Percentiles rank a stretch among this genome's conserved stretches.
Conservation (phyloP, 2,329 filamentous ascomycete genomes). For the Helotiales sp. region DNA sequence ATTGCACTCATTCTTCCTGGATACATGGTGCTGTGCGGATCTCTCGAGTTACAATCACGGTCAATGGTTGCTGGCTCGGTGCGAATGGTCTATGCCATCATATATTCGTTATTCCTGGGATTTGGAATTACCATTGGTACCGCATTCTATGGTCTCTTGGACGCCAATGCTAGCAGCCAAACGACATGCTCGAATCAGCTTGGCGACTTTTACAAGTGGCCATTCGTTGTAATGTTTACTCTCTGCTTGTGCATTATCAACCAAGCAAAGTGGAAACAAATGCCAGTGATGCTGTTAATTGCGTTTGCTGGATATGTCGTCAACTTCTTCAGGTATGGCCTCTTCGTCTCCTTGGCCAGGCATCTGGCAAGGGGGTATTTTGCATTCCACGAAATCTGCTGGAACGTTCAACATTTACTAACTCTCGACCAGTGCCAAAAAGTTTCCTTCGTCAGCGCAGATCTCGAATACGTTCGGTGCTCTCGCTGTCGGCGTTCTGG, state of each 20-base stretch:
- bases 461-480: constrained; percentile 79
- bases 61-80: constrained; percentile 61
- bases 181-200: constrained; percentile 54
- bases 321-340: constrained; percentile 66
- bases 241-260: constrained; percentile 77
- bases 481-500: constrained; percentile 75
- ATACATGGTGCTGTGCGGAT: constrained; percentile 64
- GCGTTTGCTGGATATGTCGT: constrained; percentile 76
- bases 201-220: constrained; percentile 62
- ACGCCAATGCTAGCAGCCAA: constrained; percentile 51
- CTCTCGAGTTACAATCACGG: constrained; percentile 60
- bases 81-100: constrained; percentile 63
- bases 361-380: no score
- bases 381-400: neutral
- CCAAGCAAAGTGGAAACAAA: constrained; percentile 81
- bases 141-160: constrained; percentile 58
- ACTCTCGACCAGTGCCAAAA: constrained; percentile 50
- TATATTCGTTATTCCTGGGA: constrained; percentile 62
- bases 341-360: neutral
- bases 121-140: constrained; percentile 63
- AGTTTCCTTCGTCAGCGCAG: constrained; percentile 72
- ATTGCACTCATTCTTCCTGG: constrained; percentile 71
- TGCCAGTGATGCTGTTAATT: constrained; percentile 77
- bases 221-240: constrained; percentile 76
- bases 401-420: neutral